These are phyloP conservation scores for Saccharomycopsis sp. DNA, from an alignment of 805 yeast species.

Conservation along the genomic window DNA sequence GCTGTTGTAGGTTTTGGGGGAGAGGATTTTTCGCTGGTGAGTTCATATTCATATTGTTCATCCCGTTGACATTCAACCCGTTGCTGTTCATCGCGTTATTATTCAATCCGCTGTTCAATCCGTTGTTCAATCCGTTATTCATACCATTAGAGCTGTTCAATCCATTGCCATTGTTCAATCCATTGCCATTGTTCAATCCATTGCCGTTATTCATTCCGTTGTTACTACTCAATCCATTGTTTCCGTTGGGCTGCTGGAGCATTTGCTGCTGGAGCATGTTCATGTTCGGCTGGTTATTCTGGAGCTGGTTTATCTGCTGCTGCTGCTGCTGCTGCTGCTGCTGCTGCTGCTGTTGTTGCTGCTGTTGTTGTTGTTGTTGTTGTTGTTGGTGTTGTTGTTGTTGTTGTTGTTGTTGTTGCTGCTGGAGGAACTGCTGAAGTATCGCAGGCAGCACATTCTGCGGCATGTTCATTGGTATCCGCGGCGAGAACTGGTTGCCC, in stretches of 20 bases:
- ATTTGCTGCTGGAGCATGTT: not conserved
- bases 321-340: constrained; percentile 6
- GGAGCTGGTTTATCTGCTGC: not conserved
- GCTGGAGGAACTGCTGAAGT: constrained; percentile 10
- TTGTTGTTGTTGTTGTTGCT: constrained; percentile 8
- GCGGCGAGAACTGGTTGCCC: constrained; percentile 2
- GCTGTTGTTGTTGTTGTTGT: constrained; percentile 12
- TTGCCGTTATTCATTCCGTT: not conserved
- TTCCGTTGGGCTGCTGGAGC: not conserved
- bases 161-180: not conserved
- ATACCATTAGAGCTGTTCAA: too few species aligned
- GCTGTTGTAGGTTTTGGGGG: constrained; percentile 17
- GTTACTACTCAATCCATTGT: not conserved
- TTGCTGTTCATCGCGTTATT: not conserved
- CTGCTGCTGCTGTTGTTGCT: constrained; percentile 6
- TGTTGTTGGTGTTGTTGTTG: not conserved
- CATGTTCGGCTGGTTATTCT: not conserved
- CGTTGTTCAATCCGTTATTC: too few species aligned
- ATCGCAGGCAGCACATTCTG: constrained; percentile 5
- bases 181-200: not conserved
- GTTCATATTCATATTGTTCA: not conserved
- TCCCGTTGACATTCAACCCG: not conserved
- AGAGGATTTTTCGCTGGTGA: too few species aligned
- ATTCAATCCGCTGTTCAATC: not conserved
- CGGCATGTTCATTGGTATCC: constrained; percentile 7